Percentiles rank a stretch among this genome's conserved stretches.
Conservation (phyloP, 2,329 filamentous ascomycete genomes). For the Nannizziopsis arthrosporioides region DNA sequence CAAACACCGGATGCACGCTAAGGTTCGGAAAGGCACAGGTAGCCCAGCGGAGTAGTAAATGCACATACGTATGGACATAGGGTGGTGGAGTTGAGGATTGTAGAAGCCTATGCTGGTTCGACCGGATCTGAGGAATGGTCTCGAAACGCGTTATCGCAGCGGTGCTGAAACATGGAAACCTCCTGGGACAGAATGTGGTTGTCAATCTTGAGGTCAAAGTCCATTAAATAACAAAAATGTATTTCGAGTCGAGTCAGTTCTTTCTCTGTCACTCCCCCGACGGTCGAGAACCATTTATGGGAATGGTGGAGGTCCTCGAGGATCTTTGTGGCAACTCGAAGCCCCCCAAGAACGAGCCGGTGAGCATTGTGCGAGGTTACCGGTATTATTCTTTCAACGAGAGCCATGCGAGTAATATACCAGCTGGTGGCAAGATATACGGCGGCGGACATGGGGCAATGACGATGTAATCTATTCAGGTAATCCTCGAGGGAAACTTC, state of each 20-base stretch:
- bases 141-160: conserved; percentile 6
- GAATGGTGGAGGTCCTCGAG: conserved; percentile 86
- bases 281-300: conserved; percentile 69
- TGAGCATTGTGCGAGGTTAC: conserved; percentile 79
- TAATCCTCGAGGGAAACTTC: conserved; percentile 76
- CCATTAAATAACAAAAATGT: conserved; percentile 74
- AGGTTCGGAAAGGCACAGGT: too few species aligned
- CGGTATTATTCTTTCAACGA: conserved; percentile 64
- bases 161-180: conserved; percentile 20
- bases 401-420: conserved; percentile 74
- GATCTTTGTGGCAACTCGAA: conserved; percentile 85
- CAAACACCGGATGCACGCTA: too few species aligned
- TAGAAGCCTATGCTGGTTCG: too few species aligned
- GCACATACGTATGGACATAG: too few species aligned
- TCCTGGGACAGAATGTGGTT: conserved; percentile 44
- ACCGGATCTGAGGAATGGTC: background rate
- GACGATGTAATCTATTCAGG: conserved; percentile 72
- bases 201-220: conserved; percentile 64
- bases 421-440: conserved; percentile 83
- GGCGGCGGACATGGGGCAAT: conserved; percentile 84
- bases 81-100: too few species aligned
- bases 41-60: too few species aligned
- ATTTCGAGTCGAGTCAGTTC: conserved; percentile 81
- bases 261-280: conserved; percentile 72
- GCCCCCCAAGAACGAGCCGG: conserved; percentile 67